Evolutionary conservation across 257 asterid genomes (phyloP).

Genomic region (Solanum rostratum): DNA sequence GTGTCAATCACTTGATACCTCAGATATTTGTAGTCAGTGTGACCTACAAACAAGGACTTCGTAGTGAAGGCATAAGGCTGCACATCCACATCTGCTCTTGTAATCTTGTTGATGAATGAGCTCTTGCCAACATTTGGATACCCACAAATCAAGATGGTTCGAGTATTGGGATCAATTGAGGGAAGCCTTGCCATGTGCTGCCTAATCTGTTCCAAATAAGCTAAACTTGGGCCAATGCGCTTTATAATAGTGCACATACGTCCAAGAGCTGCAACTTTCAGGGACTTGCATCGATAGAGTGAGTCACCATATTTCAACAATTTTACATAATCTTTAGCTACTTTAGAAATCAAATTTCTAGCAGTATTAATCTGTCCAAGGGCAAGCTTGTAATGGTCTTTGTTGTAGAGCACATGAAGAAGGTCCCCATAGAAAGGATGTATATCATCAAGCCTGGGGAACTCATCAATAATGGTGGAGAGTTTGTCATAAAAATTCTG

Average conservation of each 20-base stretch:
- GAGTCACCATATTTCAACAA: conserved; percentile 86
- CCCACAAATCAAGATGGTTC: conserved; percentile 97
- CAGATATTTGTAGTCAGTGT: conserved; percentile 81
- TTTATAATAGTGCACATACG: conserved; percentile 55
- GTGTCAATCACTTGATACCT: conserved; percentile 96
- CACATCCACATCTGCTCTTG: conserved; percentile 93
- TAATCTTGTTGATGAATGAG: conserved; percentile 85
- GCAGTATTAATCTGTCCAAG: conserved; percentile 90
- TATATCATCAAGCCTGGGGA: conserved; percentile 83
- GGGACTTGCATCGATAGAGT: conserved; percentile 75
- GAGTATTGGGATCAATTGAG: conserved; percentile 87
- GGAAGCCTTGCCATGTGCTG: conserved; percentile 97
- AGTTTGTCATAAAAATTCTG: conserved; percentile 77
- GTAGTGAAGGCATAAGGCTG: conserved; percentile 98
- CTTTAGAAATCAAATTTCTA: conserved; percentile 74
- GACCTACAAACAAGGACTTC: conserved; percentile 89
- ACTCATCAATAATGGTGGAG: conserved; percentile 78
- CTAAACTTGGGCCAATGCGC: conserved; percentile 79
- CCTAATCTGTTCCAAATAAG: conserved; percentile 94
- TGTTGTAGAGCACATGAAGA: conserved; percentile 82
- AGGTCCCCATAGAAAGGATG: conserved; percentile 83
- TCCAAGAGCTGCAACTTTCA: conserved; percentile 69
- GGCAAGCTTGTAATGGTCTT: conserved; percentile 93
- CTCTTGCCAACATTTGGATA: conserved; percentile 98
- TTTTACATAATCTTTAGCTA: conserved; percentile 74